Conservation (phyloP, 1,284 basidiomycete genomes). For the Hypsizygus ulmarius region DNA sequence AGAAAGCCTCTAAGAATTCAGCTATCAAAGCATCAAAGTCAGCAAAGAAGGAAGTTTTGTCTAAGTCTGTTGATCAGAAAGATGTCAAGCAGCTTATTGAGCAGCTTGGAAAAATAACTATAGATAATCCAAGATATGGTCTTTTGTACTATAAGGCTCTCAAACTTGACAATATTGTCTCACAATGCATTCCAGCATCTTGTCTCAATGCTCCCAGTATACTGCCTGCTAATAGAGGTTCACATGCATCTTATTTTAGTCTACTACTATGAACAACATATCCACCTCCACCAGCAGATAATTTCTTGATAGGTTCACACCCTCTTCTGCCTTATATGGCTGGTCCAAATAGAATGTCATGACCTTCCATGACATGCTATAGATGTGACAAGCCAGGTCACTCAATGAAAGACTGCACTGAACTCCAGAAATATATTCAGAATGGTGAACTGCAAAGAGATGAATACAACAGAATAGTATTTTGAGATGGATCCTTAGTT, state of each 20-base stretch:
- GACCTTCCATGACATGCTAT: constrained; percentile 6
- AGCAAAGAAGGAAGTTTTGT: background rate
- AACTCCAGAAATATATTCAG: constrained; percentile 2
- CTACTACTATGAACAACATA: too few relatives aligned
- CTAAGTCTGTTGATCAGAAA: background rate
- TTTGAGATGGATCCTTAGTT: constrained; percentile 5
- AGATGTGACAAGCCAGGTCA: constrained; percentile 13
- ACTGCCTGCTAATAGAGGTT: too few relatives aligned
- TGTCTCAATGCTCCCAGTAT: background rate
- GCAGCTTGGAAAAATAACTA: constrained; percentile 5
- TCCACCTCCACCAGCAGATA: too few relatives aligned
- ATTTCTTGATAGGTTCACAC: too few relatives aligned
- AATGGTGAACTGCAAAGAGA: constrained; percentile 1
- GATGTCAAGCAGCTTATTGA: constrained; percentile 10
- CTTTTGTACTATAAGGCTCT: constrained; percentile 11
- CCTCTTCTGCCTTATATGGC: too few relatives aligned
- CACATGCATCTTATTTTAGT: too few relatives aligned
- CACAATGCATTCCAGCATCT: background rate
- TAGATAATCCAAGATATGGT: constrained; percentile 9
- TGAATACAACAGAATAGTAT: background rate
- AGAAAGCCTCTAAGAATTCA: constrained; percentile 1
- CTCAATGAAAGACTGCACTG: constrained; percentile 1
- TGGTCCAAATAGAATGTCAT: too few relatives aligned
- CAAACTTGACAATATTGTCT: constrained; percentile 4
- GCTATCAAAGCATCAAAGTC: background rate